Conservation (phyloP, 2,329 filamentous ascomycete species). For the Phoma sp. region DNA sequence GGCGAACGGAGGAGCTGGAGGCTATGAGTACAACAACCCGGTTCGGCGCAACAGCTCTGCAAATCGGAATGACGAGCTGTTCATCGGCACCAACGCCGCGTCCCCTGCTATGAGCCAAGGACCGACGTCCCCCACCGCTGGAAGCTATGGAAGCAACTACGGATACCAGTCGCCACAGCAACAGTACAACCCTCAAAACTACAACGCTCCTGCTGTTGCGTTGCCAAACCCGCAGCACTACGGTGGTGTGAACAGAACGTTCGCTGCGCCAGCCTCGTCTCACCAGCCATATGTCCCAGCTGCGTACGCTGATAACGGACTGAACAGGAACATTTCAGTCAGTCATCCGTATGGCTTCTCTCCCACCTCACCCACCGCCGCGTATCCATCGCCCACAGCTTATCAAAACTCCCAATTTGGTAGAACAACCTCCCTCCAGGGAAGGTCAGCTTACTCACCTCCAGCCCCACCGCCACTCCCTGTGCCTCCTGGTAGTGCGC, state of each 20-base stretch:
- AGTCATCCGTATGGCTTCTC: slow-evolving; percentile 48
- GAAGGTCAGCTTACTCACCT: slow-evolving; percentile 43
- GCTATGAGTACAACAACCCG: slow-evolving; percentile 46
- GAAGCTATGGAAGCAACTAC: slow-evolving; percentile 46
- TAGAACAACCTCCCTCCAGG: slow-evolving; percentile 39
- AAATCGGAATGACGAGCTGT: slow-evolving; percentile 65
- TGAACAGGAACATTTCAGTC: slow-evolving; percentile 40
- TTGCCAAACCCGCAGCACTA: slow-evolving; percentile 71
- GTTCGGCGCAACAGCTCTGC: slow-evolving; percentile 46
- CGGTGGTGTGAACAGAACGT: slow-evolving; percentile 46
- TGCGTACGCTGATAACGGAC: slow-evolving; percentile 48
- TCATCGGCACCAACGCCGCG: slow-evolving; percentile 55
- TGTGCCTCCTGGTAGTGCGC: slow-evolving; percentile 42
- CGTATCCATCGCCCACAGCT: slow-evolving; percentile 39
- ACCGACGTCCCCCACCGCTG: slow-evolving; percentile 36
- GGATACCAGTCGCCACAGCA: slow-evolving; percentile 49
- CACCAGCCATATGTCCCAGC: slow-evolving; percentile 55
- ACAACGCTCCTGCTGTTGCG: slow-evolving; percentile 52
- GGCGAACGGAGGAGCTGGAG: slow-evolving; percentile 54
- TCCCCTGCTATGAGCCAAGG: slow-evolving; percentile 39
- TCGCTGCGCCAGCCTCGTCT: slow-evolving; percentile 33
- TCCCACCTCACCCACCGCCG: slow-evolving; percentile 39
- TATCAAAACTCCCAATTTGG: slow-evolving; percentile 45
- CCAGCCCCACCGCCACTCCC: slow-evolving; percentile 47
- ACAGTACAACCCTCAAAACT: slow-evolving; percentile 69